A percentile compares a stretch with the other conserved stretches of the same genome.
Evolutionary conservation across 2,329 filamentous ascomycete genomes (phyloP).

Genomic region (Botryotinia calthae): DNA sequence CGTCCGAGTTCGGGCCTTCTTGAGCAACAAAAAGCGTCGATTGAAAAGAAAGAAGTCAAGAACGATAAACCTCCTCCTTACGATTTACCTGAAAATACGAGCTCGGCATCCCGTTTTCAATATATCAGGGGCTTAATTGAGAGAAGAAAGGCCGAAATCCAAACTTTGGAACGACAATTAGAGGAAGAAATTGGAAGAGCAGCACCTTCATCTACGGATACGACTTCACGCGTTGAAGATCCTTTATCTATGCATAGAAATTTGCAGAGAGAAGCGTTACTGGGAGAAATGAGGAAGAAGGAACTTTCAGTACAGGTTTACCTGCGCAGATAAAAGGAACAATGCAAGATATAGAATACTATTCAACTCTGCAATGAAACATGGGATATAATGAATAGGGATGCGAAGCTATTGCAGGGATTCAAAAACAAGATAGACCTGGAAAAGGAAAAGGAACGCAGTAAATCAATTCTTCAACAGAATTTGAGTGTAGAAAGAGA

Average conservation of each 20-base stretch:
- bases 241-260: neutral
- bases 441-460: neutral
- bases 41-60: neutral
- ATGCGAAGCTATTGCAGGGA: neutral
- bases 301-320: neutral
- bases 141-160: neutral
- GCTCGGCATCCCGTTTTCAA: neutral
- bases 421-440: neutral
- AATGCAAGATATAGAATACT: neutral
- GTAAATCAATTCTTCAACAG: neutral
- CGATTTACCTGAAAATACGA: neutral
- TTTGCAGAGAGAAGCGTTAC: neutral
- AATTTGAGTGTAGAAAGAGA: neutral
- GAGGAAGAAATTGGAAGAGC: neutral
- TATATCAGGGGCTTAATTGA: neutral
- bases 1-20: too few relatives aligned
- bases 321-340: neutral
- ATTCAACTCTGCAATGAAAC: neutral
- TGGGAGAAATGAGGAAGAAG: neutral
- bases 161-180: neutral
- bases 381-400: neutral
- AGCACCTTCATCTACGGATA: neutral
- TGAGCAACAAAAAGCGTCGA: neutral
- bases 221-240: neutral
- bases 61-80: neutral